These are phyloP conservation scores for Triticum turgidum DNA, from an alignment of 176 grass and related monocot species.

Conservation along the genomic window DNA sequence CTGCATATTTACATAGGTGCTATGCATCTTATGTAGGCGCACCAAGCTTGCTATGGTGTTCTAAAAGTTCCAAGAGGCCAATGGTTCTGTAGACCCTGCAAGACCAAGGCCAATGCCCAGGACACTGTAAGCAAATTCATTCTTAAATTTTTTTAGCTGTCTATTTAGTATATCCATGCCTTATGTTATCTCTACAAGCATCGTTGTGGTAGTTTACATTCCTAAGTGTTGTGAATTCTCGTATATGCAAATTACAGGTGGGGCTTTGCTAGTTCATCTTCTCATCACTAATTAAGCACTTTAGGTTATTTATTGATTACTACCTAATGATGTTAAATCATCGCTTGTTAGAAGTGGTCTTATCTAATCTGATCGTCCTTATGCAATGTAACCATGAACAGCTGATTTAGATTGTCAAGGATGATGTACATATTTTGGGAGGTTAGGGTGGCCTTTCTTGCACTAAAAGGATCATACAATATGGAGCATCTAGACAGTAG, in stretches of 20 bases:
- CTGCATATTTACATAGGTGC: slow-evolving; percentile 34
- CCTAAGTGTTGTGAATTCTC: neutral
- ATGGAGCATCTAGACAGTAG: slow-evolving; percentile 1
- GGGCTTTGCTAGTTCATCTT: slow-evolving; percentile 5
- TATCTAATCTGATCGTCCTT: neutral
- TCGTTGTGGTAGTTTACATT: slow-evolving; percentile 9
- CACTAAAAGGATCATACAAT: slow-evolving; percentile 9
- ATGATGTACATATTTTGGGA: slow-evolving; percentile 23
- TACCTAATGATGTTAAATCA: slow-evolving; percentile 9
- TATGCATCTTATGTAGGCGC: slow-evolving; percentile 65
- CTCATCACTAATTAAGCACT: slow-evolving; percentile 12
- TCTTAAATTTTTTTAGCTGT: neutral
- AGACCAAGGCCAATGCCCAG: slow-evolving; percentile 40
- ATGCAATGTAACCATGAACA: neutral
- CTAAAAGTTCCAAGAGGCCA: slow-evolving; percentile 68
- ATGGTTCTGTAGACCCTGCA: slow-evolving; percentile 96
- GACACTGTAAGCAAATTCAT: slow-evolving; percentile 55
- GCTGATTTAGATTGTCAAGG: neutral
- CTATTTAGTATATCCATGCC: slow-evolving; percentile 4
- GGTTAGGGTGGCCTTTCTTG: neutral
- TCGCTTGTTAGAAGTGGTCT: neutral
- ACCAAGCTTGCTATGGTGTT: slow-evolving; percentile 98
- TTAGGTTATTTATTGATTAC: neutral
- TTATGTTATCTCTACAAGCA: neutral
- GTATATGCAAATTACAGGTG: neutral